Percentiles rank a stretch among this genome's conserved stretches.
phyloP scores from a whole-genome alignment of 129 eudicot genomes.

The Flaveria linearis region DNA sequence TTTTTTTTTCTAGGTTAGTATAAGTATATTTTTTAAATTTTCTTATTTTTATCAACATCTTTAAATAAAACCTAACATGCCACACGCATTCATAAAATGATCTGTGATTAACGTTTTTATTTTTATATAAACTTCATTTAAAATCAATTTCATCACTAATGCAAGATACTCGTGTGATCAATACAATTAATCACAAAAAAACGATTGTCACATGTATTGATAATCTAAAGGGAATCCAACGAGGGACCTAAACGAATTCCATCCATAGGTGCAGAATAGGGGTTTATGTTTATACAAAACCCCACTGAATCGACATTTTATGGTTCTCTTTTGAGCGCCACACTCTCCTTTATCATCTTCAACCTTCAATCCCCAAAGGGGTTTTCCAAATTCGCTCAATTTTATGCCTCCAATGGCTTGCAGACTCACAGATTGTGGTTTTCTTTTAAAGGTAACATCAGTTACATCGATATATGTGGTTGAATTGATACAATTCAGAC shows the following conservation, averaged over 20 bases:
- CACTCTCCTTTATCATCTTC: neutral
- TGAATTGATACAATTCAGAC: constrained; percentile 5
- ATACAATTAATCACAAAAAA: too few relatives aligned
- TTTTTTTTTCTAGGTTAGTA: too few relatives aligned
- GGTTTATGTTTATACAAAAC: constrained; percentile 19
- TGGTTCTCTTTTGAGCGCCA: constrained; percentile 3
- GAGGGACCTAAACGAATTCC: constrained; percentile 11
- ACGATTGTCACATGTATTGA: too few relatives aligned
- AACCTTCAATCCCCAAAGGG: neutral
- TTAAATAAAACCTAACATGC: too few relatives aligned
- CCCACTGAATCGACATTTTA: constrained; percentile 12
- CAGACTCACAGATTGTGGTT: constrained; percentile 44
- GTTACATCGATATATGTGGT: neutral
- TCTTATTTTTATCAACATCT: too few relatives aligned
- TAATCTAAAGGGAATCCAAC: neutral
- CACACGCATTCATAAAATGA: too few relatives aligned
- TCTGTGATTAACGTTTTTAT: too few relatives aligned
- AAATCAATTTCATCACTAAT: too few relatives aligned
- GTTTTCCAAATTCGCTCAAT: neutral
- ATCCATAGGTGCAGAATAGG: neutral
- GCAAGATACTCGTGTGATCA: too few relatives aligned
- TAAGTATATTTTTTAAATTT: too few relatives aligned
- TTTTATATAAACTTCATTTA: too few relatives aligned
- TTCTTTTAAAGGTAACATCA: constrained; percentile 45
- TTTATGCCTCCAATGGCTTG: constrained; percentile 49